Evolutionary conservation across 345 rosid genomes (phyloP), one percentile per base, ranked within the genome.

Genomic region (Abelmoschus esculentus): DNA sequence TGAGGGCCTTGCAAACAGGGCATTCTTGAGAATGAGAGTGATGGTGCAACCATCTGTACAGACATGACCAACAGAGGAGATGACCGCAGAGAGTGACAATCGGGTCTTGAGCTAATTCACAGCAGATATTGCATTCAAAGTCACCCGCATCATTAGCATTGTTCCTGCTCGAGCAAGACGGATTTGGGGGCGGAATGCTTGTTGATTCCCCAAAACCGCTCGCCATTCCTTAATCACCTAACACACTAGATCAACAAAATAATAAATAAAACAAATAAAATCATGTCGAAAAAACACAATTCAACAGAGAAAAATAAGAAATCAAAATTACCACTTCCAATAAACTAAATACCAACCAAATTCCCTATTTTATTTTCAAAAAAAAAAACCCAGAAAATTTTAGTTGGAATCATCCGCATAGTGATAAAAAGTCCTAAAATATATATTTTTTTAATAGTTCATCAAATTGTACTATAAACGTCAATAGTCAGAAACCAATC

Each of bases 121-220:
- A 90, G 78, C 98, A 95, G 47, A 95, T 95, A 78, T 95, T 95
- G 85, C 99, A 95, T 73, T 95, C 98, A 31, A 91, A 93, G 80
- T 85, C 93, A 7, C 86, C 97, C 7, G 82, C 89, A 66, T 93
- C 97, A 62, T 76, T 85, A 59, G 70, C 29, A 17, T 59, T 77
- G 73, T 19, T 77, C 34, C 52, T 73, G 38, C 76, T 80, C 0
- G 79, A 75, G 69, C 70, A 83, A 42, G 87, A 78, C 1, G 86
- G 70, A 44, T 78, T 70, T 22, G 74, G 83, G 2, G 82, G 61
- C 0, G 73, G 75, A 28, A 76, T 49, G 69, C 87, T 78, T 15
- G 83, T 80, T 11, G 90, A 73, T 80, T 87, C 96, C 44, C 73
- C 85, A 55, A 77, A 79, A 40, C 79, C 86, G 75, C 73, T 73